Conservation (phyloP, 2,329 filamentous ascomycete genomes). For the Ramularia endophylla region DNA sequence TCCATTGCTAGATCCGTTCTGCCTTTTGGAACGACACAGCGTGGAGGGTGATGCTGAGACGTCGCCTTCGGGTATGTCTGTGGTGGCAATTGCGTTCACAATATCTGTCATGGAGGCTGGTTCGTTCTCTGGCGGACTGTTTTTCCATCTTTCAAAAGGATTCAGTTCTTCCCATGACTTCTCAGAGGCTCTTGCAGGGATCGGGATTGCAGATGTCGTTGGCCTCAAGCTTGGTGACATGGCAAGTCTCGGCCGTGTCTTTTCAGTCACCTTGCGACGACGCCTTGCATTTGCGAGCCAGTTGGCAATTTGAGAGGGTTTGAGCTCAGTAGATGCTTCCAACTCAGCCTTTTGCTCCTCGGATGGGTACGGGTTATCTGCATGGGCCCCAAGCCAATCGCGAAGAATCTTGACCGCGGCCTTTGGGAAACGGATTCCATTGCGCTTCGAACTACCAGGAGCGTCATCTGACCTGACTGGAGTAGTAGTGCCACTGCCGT, state of each 20-base stretch:
- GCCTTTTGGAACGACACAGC: slow-evolving; percentile 23
- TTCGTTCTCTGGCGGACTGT: slow-evolving; percentile 64
- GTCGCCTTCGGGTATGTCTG: slow-evolving; percentile 23
- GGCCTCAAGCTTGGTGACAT: slow-evolving; percentile 60
- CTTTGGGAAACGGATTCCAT: slow-evolving; percentile 69
- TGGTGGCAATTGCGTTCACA: slow-evolving; percentile 50
- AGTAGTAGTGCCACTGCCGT: slow-evolving; percentile 12
- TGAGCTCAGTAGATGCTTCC: slow-evolving; percentile 72
- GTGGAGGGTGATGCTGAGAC: slow-evolving; percentile 27
- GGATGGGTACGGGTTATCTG: slow-evolving; percentile 78
- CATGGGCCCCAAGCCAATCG: slow-evolving; percentile 76
- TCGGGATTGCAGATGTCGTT: slow-evolving; percentile 62
- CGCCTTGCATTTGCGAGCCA: slow-evolving; percentile 89
- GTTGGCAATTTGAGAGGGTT: slow-evolving; percentile 77
- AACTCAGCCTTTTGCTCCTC: slow-evolving; percentile 80
- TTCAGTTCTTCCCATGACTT: slow-evolving; percentile 47
- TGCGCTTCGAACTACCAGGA: slow-evolving; percentile 33
- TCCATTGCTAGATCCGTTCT: slow-evolving; percentile 46
- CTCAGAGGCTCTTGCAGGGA: slow-evolving; percentile 52
- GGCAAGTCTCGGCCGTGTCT: slow-evolving; percentile 32
- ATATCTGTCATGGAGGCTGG: slow-evolving; percentile 60
- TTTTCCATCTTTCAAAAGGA: slow-evolving; percentile 63
- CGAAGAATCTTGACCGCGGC: slow-evolving; percentile 76
- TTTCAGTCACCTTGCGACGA: slow-evolving; percentile 64
- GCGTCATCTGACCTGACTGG: slow-evolving; percentile 25